Percentiles rank a stretch among this genome's conserved stretches.
phyloP scores from a whole-genome alignment of 768 basidiomycete genomes.

The Termitomyces sp. region DNA sequence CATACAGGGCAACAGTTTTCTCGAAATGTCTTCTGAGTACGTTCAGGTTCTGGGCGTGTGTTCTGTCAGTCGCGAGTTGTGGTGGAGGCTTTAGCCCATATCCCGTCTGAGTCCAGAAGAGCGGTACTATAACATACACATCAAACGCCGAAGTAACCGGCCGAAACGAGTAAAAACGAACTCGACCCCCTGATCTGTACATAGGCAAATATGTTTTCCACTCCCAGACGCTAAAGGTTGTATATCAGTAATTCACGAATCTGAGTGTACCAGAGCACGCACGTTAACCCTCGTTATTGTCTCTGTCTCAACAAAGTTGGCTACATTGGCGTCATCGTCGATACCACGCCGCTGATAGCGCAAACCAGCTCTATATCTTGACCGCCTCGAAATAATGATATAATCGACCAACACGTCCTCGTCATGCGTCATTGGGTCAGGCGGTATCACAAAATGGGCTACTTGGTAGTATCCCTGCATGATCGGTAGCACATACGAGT shows the following conservation, averaged over 20 bases:
- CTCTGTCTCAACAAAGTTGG: slow-evolving; percentile 96
- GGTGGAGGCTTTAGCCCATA: slow-evolving; percentile 88
- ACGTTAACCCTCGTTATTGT: slow-evolving; percentile 82
- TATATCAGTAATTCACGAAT: not conserved
- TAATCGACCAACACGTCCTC: slow-evolving; percentile 64
- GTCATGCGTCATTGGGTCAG: slow-evolving; percentile 36
- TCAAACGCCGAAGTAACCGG: slow-evolving; percentile 8
- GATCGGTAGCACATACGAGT: slow-evolving; percentile 83
- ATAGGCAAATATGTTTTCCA: slow-evolving; percentile 78
- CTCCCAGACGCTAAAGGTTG: slow-evolving; percentile 57
- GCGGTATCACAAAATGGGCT: slow-evolving; percentile 58
- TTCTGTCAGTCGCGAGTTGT: slow-evolving; percentile 64
- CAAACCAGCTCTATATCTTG: slow-evolving; percentile 85
- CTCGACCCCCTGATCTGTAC: slow-evolving; percentile 92
- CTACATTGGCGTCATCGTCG: slow-evolving; percentile 89
- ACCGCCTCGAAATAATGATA: slow-evolving; percentile 78
- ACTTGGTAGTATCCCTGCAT: slow-evolving; percentile 92
- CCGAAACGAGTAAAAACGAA: slow-evolving; percentile 27
- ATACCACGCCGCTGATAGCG: slow-evolving; percentile 93
- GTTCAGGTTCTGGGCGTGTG: slow-evolving; percentile 64
- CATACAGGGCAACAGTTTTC: slow-evolving; percentile 61
- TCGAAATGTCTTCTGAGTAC: slow-evolving; percentile 72
- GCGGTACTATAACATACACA: slow-evolving; percentile 54
- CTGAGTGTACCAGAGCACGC: slow-evolving; percentile 10
- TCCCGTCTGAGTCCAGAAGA: slow-evolving; percentile 90